These are phyloP conservation scores for Turritis glabra DNA, from an alignment of 345 rosid genomes.

Conservation along the genomic window DNA sequence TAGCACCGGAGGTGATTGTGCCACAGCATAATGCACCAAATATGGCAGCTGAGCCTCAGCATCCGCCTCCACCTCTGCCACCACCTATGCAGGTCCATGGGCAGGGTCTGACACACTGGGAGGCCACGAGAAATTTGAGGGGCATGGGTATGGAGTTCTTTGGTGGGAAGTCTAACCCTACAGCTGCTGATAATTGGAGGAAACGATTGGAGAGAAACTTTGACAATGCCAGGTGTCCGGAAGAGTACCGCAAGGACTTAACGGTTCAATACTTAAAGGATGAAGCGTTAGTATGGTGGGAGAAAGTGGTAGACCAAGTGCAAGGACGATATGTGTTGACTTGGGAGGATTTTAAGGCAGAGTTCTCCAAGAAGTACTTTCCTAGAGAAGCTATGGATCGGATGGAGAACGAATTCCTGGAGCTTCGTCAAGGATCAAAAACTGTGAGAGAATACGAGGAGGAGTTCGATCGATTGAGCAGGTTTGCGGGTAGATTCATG, in stretches of 20 bases:
- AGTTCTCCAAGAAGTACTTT: too few species aligned
- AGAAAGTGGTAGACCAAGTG: not conserved
- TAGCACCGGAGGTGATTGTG: not conserved
- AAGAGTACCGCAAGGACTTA: not conserved
- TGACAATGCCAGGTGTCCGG: not conserved
- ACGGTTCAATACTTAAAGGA: not conserved
- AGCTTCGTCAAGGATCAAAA: too few species aligned
- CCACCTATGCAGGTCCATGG: not conserved
- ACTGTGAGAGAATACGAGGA: not conserved
- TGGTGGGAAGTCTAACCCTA: not conserved
- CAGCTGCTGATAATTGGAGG: not conserved
- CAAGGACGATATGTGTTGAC: too few species aligned
- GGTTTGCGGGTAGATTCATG: not conserved
- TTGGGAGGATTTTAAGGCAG: too few species aligned
- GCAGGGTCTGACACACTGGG: not conserved
- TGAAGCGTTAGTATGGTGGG: not conserved
- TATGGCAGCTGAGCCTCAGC: too few species aligned
- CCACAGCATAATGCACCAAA: not conserved
- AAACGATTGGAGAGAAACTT: not conserved
- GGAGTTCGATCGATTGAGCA: not conserved
- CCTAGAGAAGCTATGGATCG: too few species aligned
- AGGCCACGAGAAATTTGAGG: not conserved
- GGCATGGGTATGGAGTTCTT: not conserved
- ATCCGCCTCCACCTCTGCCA: not conserved
- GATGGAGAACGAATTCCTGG: too few species aligned